Percentiles rank a stretch among this genome's conserved stretches.
These are phyloP conservation scores for Backusella westeae DNA, from an alignment of 192 early-diverging fungal species.

Conservation along the genomic window DNA sequence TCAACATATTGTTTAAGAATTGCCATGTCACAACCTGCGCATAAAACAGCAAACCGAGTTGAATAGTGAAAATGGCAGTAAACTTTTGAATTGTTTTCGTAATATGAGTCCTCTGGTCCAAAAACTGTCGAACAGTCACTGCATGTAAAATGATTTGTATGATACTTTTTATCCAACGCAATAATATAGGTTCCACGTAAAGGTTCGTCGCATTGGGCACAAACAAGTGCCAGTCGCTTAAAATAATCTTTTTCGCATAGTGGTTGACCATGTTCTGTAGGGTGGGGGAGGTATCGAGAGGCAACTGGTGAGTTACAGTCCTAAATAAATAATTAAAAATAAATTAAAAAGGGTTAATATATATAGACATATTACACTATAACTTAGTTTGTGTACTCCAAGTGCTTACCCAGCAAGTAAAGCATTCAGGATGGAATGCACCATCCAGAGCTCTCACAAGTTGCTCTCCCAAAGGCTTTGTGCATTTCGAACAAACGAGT, in stretches of 20 bases:
- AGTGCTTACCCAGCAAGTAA: conserved; percentile 83
- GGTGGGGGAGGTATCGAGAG: conserved; percentile 83
- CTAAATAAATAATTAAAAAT: conserved; percentile 40
- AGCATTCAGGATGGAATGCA: conserved; percentile 94
- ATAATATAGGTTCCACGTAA: conserved; percentile 89
- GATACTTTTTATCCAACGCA: conserved; percentile 91
- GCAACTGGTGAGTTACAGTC: conserved; percentile 78
- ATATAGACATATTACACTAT: conserved; percentile 32
- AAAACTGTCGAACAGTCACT: conserved; percentile 88
- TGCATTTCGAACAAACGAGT: conserved; percentile 49
- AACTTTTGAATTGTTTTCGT: conserved; percentile 88
- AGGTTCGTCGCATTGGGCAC: conserved; percentile 84
- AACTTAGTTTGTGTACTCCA: neutral
- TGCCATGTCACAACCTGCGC: conserved; percentile 91
- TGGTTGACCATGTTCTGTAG: conserved; percentile 56
- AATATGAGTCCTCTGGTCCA: conserved; percentile 94
- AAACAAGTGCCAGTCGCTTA: conserved; percentile 76
- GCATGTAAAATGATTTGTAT: conserved; percentile 98
- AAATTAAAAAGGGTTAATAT: conserved; percentile 29
- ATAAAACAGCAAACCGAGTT: conserved; percentile 82
- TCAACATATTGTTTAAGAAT: conserved; percentile 97
- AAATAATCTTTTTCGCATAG: conserved; percentile 92
- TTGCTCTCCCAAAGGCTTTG: conserved; percentile 73
- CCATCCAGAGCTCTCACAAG: conserved; percentile 85
- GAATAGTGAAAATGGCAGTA: conserved; percentile 97